phyloP scores from a whole-genome alignment of 2,329 filamentous ascomycete genomes.

The Scedosporium minutisporum region DNA sequence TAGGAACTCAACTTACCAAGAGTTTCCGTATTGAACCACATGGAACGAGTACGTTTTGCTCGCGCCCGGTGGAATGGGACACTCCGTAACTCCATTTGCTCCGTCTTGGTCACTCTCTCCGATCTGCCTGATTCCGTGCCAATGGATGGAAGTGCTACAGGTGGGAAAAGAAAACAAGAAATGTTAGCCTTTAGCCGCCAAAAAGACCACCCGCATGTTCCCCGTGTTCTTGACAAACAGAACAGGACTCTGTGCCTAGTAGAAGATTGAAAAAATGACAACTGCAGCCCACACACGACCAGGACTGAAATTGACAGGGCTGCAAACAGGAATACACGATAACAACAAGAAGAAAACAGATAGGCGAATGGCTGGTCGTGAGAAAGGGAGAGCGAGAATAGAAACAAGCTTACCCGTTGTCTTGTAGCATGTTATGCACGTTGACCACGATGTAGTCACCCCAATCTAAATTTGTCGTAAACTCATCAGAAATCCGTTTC shows the following conservation, averaged over 20 bases:
- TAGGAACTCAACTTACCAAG: constrained; percentile 3
- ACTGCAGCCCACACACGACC: too few relatives aligned
- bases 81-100: constrained; percentile 34
- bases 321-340: neutral
- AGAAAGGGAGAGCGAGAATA: neutral
- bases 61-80: constrained; percentile 26
- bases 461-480: constrained; percentile 25
- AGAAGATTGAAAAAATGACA: neutral
- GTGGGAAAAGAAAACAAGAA: neutral
- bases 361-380: neutral
- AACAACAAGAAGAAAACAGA: neutral
- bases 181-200: constrained; percentile 2
- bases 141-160: constrained; percentile 7
- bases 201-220: neutral
- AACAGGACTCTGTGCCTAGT: neutral
- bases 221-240: neutral
- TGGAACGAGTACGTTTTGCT: constrained; percentile 25
- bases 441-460: constrained; percentile 54
- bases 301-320: too few relatives aligned
- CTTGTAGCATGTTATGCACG: constrained; percentile 47
- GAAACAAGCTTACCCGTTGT: constrained; percentile 5
- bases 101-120: constrained; percentile 27
- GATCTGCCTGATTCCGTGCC: constrained; percentile 8
- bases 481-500: neutral
- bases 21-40: constrained; percentile 30